Percentiles rank a stretch among this genome's conserved stretches.
These are phyloP conservation scores for Spathaspora hagerdaliae DNA, from an alignment of 805 yeast species.

Conservation along the genomic window DNA sequence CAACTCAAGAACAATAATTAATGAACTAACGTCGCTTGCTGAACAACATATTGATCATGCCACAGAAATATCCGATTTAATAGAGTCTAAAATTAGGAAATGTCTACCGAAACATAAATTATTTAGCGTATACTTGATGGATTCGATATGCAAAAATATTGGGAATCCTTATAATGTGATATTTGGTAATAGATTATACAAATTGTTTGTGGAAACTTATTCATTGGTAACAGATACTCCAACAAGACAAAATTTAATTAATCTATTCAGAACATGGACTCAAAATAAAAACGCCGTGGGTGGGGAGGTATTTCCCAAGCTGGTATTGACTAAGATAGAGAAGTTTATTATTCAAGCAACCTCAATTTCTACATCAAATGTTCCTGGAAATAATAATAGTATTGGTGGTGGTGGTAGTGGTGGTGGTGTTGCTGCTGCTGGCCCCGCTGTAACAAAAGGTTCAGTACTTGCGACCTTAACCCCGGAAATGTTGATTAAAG, in stretches of 20 bases:
- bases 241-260: constrained; percentile 36
- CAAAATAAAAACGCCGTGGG: background rate
- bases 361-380: constrained; percentile 8
- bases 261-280: constrained; percentile 39
- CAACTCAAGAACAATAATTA: constrained; percentile 34
- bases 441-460: background rate
- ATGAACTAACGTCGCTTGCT: constrained; percentile 36
- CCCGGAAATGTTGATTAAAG: constrained; percentile 34
- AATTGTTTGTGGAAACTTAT: constrained; percentile 35
- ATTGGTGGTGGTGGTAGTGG: background rate
- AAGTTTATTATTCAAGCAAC: constrained; percentile 38
- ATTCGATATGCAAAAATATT: constrained; percentile 38
- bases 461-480: constrained; percentile 5
- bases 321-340: constrained; percentile 28
- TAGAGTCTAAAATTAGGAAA: constrained; percentile 33
- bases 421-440: background rate
- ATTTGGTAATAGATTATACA: constrained; percentile 31
- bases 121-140: constrained; percentile 34
- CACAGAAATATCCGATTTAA: constrained; percentile 25
- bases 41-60: constrained; percentile 30
- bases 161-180: constrained; percentile 41
- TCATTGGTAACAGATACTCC: constrained; percentile 35
- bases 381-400: constrained; percentile 7
- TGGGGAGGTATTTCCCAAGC: constrained; percentile 22
- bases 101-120: constrained; percentile 38